These are phyloP conservation scores for Backusella mclennaniae DNA, from an alignment of 192 early-diverging fungal species.

Conservation along the genomic window DNA sequence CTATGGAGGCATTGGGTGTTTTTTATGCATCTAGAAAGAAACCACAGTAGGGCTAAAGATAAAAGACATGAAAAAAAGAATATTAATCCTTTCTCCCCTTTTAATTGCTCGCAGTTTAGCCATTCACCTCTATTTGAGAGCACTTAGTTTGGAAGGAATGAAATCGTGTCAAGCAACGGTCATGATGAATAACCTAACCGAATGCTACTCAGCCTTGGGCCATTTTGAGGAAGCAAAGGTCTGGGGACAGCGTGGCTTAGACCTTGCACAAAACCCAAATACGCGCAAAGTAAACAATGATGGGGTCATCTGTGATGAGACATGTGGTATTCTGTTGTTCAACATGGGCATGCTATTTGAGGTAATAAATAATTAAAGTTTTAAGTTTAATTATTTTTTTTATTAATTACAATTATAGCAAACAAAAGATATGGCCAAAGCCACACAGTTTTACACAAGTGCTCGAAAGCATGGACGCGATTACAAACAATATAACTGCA, in stretches of 20 bases:
- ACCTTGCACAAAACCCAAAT: conserved; percentile 44
- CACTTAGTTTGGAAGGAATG: conserved; percentile 39
- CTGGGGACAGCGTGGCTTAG: conserved; percentile 54
- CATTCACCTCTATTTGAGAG: conserved; percentile 52
- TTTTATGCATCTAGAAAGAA: conserved; percentile 52
- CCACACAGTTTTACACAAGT: conserved; percentile 38
- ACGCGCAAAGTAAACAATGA: conserved; percentile 30
- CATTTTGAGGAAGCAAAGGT: conserved; percentile 48
- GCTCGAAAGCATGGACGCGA: conserved; percentile 43
- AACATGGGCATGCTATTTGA: conserved; percentile 60
- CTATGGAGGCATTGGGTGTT: conserved; percentile 50
- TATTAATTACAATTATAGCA: conserved; percentile 28
- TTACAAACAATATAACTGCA: conserved; percentile 36
- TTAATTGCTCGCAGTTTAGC: conserved; percentile 39
- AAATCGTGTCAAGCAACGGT: conserved; percentile 50
- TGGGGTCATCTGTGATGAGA: conserved; percentile 47
- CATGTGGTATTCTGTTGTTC: conserved; percentile 51
- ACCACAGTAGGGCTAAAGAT: conserved; percentile 37
- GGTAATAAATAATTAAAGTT: conserved; percentile 32
- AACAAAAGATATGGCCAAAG: conserved; percentile 38
- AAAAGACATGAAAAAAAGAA: not conserved
- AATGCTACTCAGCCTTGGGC: conserved; percentile 49
- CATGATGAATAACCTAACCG: conserved; percentile 60
- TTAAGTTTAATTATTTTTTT: conserved; percentile 11
- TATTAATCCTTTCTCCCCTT: not conserved